Evolutionary conservation across 306 rosid genomes (phyloP).

Genomic region (Cucurbita argyrosperma): DNA sequence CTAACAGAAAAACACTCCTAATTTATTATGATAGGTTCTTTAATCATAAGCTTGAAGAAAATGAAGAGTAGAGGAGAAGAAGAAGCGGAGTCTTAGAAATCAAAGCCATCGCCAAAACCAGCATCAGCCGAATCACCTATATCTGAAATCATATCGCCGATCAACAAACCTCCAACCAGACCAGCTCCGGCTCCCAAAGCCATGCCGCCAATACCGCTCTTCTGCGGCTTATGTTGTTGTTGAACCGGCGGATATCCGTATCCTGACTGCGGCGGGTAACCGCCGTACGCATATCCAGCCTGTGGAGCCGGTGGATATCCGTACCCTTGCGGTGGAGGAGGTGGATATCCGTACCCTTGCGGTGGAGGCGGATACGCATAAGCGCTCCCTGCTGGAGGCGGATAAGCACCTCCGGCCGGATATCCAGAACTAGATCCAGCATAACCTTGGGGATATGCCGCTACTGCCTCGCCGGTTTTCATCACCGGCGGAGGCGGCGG

Average conservation of each 20-base stretch:
- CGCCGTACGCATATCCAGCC: conserved; percentile 18
- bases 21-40: too few species aligned
- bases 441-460: conserved; percentile 26
- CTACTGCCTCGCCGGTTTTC: conserved; percentile 6
- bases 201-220: conserved; percentile 6
- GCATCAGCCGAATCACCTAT: conserved; percentile 8
- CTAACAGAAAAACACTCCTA: too few species aligned
- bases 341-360: conserved; percentile 18
- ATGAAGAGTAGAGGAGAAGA: not conserved
- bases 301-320: conserved; percentile 22
- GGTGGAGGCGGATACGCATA: conserved; percentile 18
- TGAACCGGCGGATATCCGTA: conserved; percentile 8
- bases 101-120: conserved; percentile 14
- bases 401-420: conserved; percentile 2
- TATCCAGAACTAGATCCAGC: conserved; percentile 16
- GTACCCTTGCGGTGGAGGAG: conserved; percentile 10
- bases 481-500: not conserved
- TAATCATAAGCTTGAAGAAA: too few species aligned
- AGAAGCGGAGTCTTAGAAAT: conserved; percentile 6
- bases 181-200: conserved; percentile 38
- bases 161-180: conserved; percentile 32
- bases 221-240: conserved; percentile 17
- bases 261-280: conserved; percentile 12
- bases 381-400: not conserved
- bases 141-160: conserved; percentile 31